A percentile compares a stretch with the other conserved stretches of the same genome.
phyloP scores from a whole-genome alignment of 768 basidiomycete species.

The Podaxis sp. region DNA sequence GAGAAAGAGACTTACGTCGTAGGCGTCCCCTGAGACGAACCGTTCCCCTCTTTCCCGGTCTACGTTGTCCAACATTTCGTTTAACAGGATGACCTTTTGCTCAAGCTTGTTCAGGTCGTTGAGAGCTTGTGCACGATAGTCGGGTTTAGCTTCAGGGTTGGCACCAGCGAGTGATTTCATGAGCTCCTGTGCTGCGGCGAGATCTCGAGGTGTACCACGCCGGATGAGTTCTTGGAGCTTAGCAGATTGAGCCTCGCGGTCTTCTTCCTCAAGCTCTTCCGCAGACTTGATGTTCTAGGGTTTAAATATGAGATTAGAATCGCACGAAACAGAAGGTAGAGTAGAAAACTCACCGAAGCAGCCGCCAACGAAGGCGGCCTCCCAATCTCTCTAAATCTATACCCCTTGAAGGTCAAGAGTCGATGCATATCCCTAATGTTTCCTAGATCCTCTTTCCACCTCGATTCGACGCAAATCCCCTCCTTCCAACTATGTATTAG shows the following conservation, averaged over 20 bases:
- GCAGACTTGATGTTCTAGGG: constrained; percentile 86
- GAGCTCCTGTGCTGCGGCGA: constrained; percentile 92
- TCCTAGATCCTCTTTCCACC: constrained; percentile 94
- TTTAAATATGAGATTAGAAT: neutral
- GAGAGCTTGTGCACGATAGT: constrained; percentile 87
- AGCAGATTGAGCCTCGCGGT: constrained; percentile 90
- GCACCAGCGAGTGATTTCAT: constrained; percentile 96
- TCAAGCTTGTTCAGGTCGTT: constrained; percentile 92
- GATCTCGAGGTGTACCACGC: constrained; percentile 90
- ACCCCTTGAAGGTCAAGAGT: constrained; percentile 89
- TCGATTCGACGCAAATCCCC: constrained; percentile 79
- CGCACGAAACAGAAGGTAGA: neutral
- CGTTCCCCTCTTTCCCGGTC: constrained; percentile 66
- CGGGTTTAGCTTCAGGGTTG: constrained; percentile 90
- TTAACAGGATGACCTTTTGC: constrained; percentile 90
- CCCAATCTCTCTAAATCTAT: constrained; percentile 59
- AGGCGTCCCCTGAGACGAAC: constrained; percentile 87
- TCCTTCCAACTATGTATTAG: constrained; percentile 95
- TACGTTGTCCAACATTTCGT: constrained; percentile 95
- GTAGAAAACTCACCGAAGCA: constrained; percentile 34
- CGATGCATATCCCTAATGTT: constrained; percentile 99
- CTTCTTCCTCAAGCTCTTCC: constrained; percentile 93
- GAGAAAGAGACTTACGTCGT: constrained; percentile 57
- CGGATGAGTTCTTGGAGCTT: constrained; percentile 99
- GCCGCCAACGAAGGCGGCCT: constrained; percentile 29